These are phyloP conservation scores for Nicotiana knightiana DNA, from an alignment of 257 asterid species.

Conservation along the genomic window DNA sequence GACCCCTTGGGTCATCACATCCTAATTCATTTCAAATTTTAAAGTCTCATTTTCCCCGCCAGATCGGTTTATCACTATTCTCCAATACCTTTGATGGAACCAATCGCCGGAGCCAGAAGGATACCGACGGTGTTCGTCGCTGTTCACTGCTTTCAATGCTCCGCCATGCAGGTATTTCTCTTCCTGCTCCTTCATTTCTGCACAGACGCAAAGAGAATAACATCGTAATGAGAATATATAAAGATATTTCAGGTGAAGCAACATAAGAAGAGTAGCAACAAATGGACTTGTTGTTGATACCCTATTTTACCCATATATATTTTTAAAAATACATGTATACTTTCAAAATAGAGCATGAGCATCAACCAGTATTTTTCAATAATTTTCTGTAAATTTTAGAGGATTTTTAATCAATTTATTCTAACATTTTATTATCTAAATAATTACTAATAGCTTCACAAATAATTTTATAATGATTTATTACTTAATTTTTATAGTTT, in stretches of 20 bases:
- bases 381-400: too few relatives aligned
- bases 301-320: too few relatives aligned
- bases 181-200: background rate
- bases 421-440: too few relatives aligned
- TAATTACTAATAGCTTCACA: too few relatives aligned
- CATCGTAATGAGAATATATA: background rate
- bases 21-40: background rate
- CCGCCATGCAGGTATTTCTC: constrained; percentile 17
- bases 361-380: too few relatives aligned
- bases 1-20: too few relatives aligned
- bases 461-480: too few relatives aligned
- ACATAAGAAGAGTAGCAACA: constrained; percentile 85
- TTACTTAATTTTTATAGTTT: too few relatives aligned
- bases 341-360: too few relatives aligned
- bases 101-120: background rate
- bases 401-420: too few relatives aligned
- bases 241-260: constrained; percentile 70
- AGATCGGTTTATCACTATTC: background rate
- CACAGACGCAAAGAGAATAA: background rate
- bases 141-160: constrained; percentile 15
- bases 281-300: constrained; percentile 33
- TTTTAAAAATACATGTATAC: too few relatives aligned
- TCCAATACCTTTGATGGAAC: background rate
- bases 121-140: constrained; percentile 17
- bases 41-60: background rate